Base-by-base conservation (phyloP, 306 rosid species). In the Pterocarpus santalinus region DNA sequence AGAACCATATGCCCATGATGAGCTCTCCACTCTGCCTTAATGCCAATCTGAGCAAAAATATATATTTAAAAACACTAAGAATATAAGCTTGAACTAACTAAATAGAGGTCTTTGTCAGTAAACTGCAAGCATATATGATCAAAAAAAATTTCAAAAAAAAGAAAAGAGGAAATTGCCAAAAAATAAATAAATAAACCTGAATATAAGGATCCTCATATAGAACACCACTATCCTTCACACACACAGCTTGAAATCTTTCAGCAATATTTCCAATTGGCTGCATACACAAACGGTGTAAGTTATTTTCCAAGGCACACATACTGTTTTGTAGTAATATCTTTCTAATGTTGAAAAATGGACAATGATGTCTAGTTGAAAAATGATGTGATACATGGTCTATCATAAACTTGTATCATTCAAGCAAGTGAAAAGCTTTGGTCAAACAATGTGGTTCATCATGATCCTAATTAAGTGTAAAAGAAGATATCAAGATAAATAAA, bases 141-240 rank as follows among this genome's bases (percentile, higher is more conserved):
- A 80, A 13, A 64, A 39, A 35, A 65, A 3, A 15, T 1, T 6
- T 5, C 38, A 32, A n/a, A 55, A 39, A 78, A 60, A 34, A 33
- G 49, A 72, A 28, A 13, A 65, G 15, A 69, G 30, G 69, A 35
- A 33, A 57, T 13, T 8, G 16, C 65, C 75, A 64, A 84, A 65
- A 41, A 39, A 14, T 4, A 67, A 55, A 55, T 51, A 65, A 75
- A 76, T 69, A 72, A 61, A 95, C 99, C 99, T 96, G 99, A 87
- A 96, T 92, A 87, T 96, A 74, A 79, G 99, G 99, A 86, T 96
- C 98, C 86, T 96, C 99, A 0, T 96, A 96, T 61, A 96, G 88
- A 82, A 96, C 97, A 38, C 99, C 99, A 80, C 98, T 96, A 90
- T 96, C 99, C 90, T 96, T 96, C 87, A 92, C 72, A 81, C 99